Evolutionary conservation across 1,284 basidiomycete genomes (phyloP).

Genomic region (Fomitopsis betulina): DNA sequence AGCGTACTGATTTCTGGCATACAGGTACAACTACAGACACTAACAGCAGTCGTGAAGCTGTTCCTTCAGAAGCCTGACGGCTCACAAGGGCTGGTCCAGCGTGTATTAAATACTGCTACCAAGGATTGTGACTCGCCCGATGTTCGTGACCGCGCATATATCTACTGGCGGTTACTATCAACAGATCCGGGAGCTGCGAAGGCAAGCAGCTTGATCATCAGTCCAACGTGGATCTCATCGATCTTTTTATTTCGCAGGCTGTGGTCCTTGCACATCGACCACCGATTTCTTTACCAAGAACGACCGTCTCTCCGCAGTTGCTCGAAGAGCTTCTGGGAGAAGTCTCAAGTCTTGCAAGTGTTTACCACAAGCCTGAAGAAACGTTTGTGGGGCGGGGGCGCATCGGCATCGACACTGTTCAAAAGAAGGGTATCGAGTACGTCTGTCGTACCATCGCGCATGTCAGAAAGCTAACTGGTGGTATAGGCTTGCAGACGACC

Average conservation of each 20-base stretch:
- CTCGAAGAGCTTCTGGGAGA: constrained; percentile 91
- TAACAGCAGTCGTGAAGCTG: constrained; percentile 96
- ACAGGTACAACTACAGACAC: constrained; percentile 90
- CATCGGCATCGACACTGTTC: constrained; percentile 81
- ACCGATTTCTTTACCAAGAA: constrained; percentile 89
- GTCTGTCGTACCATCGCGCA: constrained; percentile 2
- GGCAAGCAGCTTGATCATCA: constrained; percentile 36
- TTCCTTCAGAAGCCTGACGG: constrained; percentile 94
- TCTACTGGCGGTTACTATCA: constrained; percentile 93
- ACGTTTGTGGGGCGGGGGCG: constrained; percentile 87
- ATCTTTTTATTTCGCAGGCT: constrained; percentile 41
- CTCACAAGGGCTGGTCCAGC: constrained; percentile 87
- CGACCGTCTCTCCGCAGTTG: constrained; percentile 86
- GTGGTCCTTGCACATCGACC: constrained; percentile 91
- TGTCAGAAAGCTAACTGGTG: constrained; percentile 3
- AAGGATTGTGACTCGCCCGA: constrained; percentile 97
- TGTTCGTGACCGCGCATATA: constrained; percentile 93
- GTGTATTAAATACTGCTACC: constrained; percentile 89
- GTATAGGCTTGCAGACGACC: constrained; percentile 53
- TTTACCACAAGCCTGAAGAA: constrained; percentile 94
- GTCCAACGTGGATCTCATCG: background rate
- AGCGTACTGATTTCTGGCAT: constrained; percentile 12
- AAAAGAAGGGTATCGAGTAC: constrained; percentile 64
- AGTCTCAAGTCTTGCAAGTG: constrained; percentile 83
- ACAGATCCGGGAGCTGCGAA: constrained; percentile 93